These are phyloP conservation scores for Crithidia brevicula DNA, from an alignment of 208 protist genomes.

Conservation along the genomic window DNA sequence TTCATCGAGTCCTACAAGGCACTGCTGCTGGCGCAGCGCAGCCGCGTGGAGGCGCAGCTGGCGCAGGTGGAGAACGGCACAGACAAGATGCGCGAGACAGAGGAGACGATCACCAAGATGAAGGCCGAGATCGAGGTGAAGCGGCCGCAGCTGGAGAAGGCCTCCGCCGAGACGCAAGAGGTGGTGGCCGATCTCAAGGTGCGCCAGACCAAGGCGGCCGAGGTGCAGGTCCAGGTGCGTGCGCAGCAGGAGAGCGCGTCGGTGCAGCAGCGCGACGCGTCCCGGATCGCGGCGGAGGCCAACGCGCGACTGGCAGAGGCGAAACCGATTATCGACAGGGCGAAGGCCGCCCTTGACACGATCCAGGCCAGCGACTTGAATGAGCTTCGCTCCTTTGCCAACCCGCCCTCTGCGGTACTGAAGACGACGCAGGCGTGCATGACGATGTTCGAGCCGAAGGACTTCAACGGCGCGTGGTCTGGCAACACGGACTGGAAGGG, in stretches of 20 bases:
- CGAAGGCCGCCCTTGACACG: slow-evolving; percentile 93
- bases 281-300: slow-evolving; percentile 88
- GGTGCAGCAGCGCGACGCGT: slow-evolving; percentile 84
- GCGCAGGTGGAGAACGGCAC: slow-evolving; percentile 91
- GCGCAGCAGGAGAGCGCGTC: slow-evolving; percentile 92
- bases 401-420: slow-evolving; percentile 95
- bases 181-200: slow-evolving; percentile 91
- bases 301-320: slow-evolving; percentile 93
- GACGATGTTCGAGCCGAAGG: slow-evolving; percentile 95
- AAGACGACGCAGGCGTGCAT: slow-evolving; percentile 97
- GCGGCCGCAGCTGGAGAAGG: slow-evolving; percentile 90
- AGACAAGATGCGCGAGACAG: slow-evolving; percentile 93
- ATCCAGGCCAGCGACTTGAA: slow-evolving; percentile 95
- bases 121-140: slow-evolving; percentile 92
- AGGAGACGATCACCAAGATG: slow-evolving; percentile 94
- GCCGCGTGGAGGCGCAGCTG: slow-evolving; percentile 87
- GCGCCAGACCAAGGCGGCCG: slow-evolving; percentile 82
- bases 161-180: slow-evolving; percentile 85
- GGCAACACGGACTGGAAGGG: slow-evolving; percentile 91
- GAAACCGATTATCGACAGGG: slow-evolving; percentile 92
- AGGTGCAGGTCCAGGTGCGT: slow-evolving; percentile 89
- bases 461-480: slow-evolving; percentile 88
- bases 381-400: slow-evolving; percentile 95
- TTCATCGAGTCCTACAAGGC: slow-evolving; percentile 95
- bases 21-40: slow-evolving; percentile 80